Evolutionary conservation across 495 filamentous ascomycete genomes (phyloP).

Genomic region (Lasiosphaeria miniovina): DNA sequence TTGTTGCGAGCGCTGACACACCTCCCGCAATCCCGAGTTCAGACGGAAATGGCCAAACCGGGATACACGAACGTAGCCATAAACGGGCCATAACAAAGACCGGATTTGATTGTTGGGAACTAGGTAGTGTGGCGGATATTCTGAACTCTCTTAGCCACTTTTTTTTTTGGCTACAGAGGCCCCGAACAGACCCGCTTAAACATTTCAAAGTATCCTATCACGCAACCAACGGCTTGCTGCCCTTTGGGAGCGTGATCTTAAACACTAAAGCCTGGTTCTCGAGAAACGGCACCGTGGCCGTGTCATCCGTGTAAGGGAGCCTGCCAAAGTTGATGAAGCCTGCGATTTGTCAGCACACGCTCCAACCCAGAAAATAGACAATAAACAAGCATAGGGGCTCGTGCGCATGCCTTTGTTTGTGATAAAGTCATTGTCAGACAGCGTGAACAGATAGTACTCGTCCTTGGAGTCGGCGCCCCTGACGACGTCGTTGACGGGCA

Average conservation of each 20-base stretch:
- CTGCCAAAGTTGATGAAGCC: slow-evolving; percentile 63
- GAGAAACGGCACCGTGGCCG: slow-evolving; percentile 59
- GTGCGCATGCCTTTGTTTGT: slow-evolving; percentile 63
- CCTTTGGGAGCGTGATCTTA: slow-evolving; percentile 56
- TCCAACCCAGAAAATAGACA: slow-evolving; percentile 11
- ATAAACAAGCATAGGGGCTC: background rate
- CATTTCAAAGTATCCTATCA: background rate
- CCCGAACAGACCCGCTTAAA: too few relatives aligned
- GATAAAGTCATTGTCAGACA: slow-evolving; percentile 79
- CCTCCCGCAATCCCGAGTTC: too few relatives aligned
- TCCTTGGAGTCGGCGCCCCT: slow-evolving; percentile 50
- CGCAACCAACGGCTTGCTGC: slow-evolving; percentile 19
- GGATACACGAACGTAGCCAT: too few relatives aligned
- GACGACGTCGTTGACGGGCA: slow-evolving; percentile 54
- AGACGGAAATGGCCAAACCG: too few relatives aligned
- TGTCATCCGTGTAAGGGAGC: slow-evolving; percentile 58
- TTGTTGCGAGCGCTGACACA: too few relatives aligned
- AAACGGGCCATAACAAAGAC: too few relatives aligned
- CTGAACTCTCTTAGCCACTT: too few relatives aligned
- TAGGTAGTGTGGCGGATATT: too few relatives aligned
- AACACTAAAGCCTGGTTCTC: slow-evolving; percentile 73
- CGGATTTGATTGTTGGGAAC: too few relatives aligned
- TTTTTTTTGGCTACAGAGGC: too few relatives aligned
- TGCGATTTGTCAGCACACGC: slow-evolving; percentile 17
- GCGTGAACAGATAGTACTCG: slow-evolving; percentile 67